These are phyloP conservation scores for Pisolithus thermaeus DNA, from an alignment of 1,284 basidiomycete species.

Conservation along the genomic window DNA sequence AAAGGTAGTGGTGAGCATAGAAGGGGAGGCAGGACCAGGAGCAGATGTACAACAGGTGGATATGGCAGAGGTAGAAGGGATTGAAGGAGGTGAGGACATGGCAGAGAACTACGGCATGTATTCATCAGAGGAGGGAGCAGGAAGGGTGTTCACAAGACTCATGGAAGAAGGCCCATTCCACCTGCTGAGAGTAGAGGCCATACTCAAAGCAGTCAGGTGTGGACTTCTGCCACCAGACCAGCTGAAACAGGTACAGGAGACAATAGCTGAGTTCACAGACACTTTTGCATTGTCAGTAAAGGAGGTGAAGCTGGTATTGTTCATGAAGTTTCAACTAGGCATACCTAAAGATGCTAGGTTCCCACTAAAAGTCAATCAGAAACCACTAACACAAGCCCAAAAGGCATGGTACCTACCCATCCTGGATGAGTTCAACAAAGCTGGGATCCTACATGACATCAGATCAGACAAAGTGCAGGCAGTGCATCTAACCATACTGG, in stretches of 20 bases:
- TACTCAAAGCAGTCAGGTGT: no score
- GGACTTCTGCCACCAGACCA: no score
- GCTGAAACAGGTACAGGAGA: no score
- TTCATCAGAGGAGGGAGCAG: no score
- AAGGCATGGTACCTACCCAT: background rate
- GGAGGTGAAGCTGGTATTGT: no score
- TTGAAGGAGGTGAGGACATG: no score
- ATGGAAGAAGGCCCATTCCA: no score
- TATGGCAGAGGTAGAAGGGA: background rate
- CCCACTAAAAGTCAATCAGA: background rate
- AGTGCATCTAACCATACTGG: background rate
- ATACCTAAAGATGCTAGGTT: background rate
- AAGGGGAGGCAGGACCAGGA: background rate
- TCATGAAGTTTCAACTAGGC: background rate
- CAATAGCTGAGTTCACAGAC: no score
- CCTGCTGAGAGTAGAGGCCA: no score
- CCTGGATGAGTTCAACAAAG: background rate
- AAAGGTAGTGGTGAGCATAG: background rate
- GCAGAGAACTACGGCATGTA: no score
- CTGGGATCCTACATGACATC: background rate
- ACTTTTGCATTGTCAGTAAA: no score
- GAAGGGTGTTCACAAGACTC: no score
- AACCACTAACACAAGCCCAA: background rate
- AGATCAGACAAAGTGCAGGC: constrained; percentile 1
- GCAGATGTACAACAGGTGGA: background rate